These are phyloP conservation scores for Gastrodia elata DNA, from an alignment of 106 monocot species.

Conservation along the genomic window DNA sequence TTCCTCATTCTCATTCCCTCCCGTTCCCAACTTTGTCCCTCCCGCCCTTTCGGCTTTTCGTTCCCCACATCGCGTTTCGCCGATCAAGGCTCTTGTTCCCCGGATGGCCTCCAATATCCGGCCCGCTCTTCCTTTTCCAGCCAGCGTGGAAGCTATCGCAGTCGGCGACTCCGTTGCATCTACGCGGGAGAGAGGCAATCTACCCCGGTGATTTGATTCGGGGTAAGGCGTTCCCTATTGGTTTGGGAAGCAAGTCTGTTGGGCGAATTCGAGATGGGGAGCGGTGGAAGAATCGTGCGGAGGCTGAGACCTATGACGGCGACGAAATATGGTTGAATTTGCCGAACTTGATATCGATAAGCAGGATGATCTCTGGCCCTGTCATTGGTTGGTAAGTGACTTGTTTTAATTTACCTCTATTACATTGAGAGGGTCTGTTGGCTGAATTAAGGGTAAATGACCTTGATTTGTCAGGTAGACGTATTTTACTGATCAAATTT, in stretches of 20 bases:
- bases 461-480: neutral
- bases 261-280: neutral
- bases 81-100: conserved; percentile 15
- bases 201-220: conserved; percentile 29
- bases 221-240: conserved; percentile 10
- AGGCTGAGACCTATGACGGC: neutral
- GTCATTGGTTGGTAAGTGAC: conserved; percentile 69
- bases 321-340: conserved; percentile 61
- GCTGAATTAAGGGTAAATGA: neutral
- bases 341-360: conserved; percentile 85
- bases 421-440: neutral
- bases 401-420: neutral
- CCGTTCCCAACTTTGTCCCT: conserved; percentile 9
- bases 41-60: conserved; percentile 10
- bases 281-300: neutral
- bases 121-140: conserved; percentile 51
- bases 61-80: conserved; percentile 18
- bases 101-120: conserved; percentile 15
- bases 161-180: conserved; percentile 53
- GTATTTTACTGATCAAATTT: neutral
- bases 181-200: conserved; percentile 25
- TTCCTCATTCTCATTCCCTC: neutral
- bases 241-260: conserved; percentile 7
- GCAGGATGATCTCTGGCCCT: conserved; percentile 82
- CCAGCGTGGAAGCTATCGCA: conserved; percentile 77